phyloP scores from a whole-genome alignment of 2,329 filamentous ascomycete genomes.

The Graphiopsis chlorocephala region DNA sequence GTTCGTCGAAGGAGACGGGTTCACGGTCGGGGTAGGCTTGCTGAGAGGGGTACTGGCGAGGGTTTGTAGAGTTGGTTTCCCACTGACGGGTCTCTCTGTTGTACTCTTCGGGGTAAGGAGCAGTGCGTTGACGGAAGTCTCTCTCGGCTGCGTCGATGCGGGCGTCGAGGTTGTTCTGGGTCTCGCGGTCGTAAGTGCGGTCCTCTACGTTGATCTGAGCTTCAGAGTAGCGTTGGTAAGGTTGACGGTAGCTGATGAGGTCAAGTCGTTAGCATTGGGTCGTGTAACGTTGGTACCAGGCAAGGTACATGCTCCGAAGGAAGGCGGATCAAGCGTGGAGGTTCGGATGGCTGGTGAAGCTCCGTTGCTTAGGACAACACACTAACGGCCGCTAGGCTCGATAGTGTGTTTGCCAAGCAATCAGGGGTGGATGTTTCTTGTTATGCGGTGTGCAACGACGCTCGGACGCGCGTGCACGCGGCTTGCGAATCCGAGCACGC shows the following conservation, averaged over 20 bases:
- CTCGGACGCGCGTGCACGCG: conserved; percentile 16
- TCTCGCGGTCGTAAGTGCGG: conserved; percentile 45
- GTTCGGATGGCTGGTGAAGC: conserved; percentile 22
- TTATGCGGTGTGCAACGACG: conserved; percentile 16
- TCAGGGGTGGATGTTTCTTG: conserved; percentile 25
- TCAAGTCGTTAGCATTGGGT: conserved; percentile 24
- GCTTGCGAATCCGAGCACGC: not conserved
- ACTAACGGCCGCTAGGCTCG: conserved; percentile 28
- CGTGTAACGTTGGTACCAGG: conserved; percentile 17
- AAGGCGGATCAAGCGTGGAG: conserved; percentile 22
- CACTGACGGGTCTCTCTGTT: conserved; percentile 33
- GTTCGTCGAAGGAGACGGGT: conserved; percentile 36
- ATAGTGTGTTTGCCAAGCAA: conserved; percentile 33
- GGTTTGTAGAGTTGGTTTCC: conserved; percentile 41
- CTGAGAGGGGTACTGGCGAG: conserved; percentile 35
- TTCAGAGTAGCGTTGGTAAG: conserved; percentile 58
- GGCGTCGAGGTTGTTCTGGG: conserved; percentile 50
- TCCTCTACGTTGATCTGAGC: conserved; percentile 66
- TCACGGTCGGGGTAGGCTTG: conserved; percentile 39
- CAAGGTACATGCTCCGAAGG: conserved; percentile 16
- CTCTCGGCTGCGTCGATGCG: conserved; percentile 57
- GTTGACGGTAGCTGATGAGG: conserved; percentile 53
- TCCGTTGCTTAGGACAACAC: conserved; percentile 34
- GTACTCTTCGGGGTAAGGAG: conserved; percentile 40
- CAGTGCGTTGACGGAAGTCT: conserved; percentile 40